Base-by-base conservation (phyloP, 225 moss, liverwort and hornwort genomes). In the Marchantia paleacea region DNA sequence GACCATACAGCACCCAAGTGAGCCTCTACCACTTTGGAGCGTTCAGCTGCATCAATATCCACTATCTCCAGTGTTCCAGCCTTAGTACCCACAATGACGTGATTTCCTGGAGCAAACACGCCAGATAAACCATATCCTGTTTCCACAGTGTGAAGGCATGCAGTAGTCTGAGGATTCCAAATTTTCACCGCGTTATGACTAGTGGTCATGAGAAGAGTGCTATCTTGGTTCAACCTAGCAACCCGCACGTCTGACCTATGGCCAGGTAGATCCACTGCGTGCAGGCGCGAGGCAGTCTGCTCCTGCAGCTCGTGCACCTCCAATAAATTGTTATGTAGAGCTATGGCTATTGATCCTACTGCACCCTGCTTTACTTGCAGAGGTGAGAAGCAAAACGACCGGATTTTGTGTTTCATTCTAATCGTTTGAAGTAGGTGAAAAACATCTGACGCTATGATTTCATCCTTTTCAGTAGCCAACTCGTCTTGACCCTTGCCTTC, bases 181-280 rank as follows among this genome's bases (percentile, higher is more conserved):
- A 99, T 91, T 77, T 99, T 99, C 20, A 99, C 99, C 22, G 93
- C 92, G 86, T 92, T 99, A 75, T 99, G 99, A 85, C 99, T 99
- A 3, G 92, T 85, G 48, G 99, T 95, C 99, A 99, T 90, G 11
- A 99, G 91, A 22, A 90, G 89, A 60, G 87, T 90, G 74, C 89
- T 90, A 80, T 99, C 95, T 57, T 90, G 78, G 76, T 95, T 99
- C 50, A 99, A 64, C 12, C 82, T 78, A 67, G 92, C 90, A 84
- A 94, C 92, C 77, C 99, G 90, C 72, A 99, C 86, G 75, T 95
- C 95, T 20, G 99, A 95, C 66, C 99, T 88, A 72, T 99, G 99
- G 55, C 99, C 95, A 0, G 93, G 89, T 68, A 99, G 88, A 60
- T 99, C 99, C 78, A 99, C 92, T 29, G 88, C 85, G 80, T 91